Percentiles rank a stretch among this genome's conserved stretches.
These are phyloP conservation scores for Pythium brachiatum DNA, from an alignment of 352 stramenopile genomes.

Conservation along the genomic window DNA sequence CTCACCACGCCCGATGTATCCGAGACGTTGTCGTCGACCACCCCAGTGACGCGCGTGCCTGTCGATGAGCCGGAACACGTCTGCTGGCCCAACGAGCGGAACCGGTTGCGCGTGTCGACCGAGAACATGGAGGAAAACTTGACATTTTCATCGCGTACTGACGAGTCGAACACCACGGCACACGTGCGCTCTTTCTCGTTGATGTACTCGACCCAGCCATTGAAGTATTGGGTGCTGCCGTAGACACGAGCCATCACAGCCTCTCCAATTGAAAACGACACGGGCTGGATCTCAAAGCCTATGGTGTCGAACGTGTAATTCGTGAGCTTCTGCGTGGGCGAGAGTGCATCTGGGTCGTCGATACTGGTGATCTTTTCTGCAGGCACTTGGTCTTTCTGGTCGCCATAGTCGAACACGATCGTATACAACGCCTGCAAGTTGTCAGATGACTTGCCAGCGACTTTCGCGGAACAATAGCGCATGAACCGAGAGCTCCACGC, in stretches of 20 bases:
- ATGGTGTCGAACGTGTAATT: constrained; percentile 80
- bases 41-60: constrained; percentile 20
- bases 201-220: constrained; percentile 52
- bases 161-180: constrained; percentile 69
- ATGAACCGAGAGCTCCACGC: constrained; percentile 75
- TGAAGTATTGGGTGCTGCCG: constrained; percentile 56
- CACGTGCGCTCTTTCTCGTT: constrained; percentile 58
- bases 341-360: constrained; percentile 50
- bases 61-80: constrained; percentile 39
- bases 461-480: constrained; percentile 46
- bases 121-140: constrained; percentile 74
- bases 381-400: constrained; percentile 48
- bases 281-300: constrained; percentile 61
- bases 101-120: constrained; percentile 45
- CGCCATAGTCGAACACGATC: constrained; percentile 72
- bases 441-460: constrained; percentile 15
- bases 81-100: constrained; percentile 34
- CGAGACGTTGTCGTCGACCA: constrained; percentile 21
- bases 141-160: constrained; percentile 53
- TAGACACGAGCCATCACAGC: constrained; percentile 59
- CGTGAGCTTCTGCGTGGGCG: constrained; percentile 59
- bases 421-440: constrained; percentile 34
- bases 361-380: constrained; percentile 50
- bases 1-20: constrained; percentile 10
- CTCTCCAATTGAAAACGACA: constrained; percentile 54